Evolutionary conservation across 345 rosid genomes (phyloP).

Genomic region (Dovyalis caffra): DNA sequence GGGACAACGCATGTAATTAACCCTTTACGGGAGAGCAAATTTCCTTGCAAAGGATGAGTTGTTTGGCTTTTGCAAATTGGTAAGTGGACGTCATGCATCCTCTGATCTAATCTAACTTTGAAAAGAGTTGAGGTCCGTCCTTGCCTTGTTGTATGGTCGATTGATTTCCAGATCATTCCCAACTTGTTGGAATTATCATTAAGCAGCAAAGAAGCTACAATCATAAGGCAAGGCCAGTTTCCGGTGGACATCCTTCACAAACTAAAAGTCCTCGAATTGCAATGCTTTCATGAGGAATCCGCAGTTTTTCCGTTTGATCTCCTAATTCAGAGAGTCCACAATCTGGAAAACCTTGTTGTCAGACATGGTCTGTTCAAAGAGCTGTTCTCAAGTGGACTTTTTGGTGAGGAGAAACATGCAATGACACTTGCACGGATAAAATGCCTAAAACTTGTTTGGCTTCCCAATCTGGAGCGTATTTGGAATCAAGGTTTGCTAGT

Average conservation of each 20-base stretch:
- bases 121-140: no score
- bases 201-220: background rate
- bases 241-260: background rate
- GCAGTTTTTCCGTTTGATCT: background rate
- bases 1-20: no score
- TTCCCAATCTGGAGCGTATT: background rate
- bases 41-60: no score
- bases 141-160: no score
- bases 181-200: constrained; percentile 14
- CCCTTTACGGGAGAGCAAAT: no score
- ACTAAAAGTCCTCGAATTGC: background rate
- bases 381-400: background rate
- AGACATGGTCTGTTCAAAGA: background rate
- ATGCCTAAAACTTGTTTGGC: rapidly evolving
- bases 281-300: background rate
- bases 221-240: background rate
- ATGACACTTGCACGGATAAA: background rate
- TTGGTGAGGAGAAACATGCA: background rate
- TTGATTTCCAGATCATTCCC: constrained; percentile 16
- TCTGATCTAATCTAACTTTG: no score
- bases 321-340: constrained; percentile 1
- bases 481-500: constrained; percentile 3
- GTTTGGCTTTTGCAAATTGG: no score
- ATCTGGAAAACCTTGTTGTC: constrained; percentile 4
- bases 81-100: no score